Evolutionary conservation across 371 early-diverging fungal species (phyloP), one percentile per base, ranked within the genome.

Genomic region (Lichtheimia hyalospora): DNA sequence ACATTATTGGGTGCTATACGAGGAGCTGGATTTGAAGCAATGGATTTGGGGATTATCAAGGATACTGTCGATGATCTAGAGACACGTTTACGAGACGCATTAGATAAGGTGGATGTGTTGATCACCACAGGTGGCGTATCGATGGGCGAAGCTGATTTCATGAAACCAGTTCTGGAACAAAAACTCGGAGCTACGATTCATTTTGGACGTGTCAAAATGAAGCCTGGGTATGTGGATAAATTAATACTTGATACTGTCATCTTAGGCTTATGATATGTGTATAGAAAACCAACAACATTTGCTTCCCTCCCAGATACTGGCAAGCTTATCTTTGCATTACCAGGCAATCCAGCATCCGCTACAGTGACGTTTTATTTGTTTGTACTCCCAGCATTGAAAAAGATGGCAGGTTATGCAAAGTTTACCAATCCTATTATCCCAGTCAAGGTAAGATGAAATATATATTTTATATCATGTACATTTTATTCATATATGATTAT

Each of bases 341-440:
- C 97, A 0, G 97, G 97, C 0, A 97, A 97, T 67, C 96, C 96
- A 7, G 95, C 92, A 0, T 95, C 96, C 25, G 95, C 95, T 1
- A 72, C 85, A 24, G 96, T 96, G 0, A 90, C 92, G 0, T 94
- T 92, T 68, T 84, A 93, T 61, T 69, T 97, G 48, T 95, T 96
- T 82, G 95, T 91, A 0, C 70, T 94, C 3, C 96, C 97, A 0
- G 88, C 91, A 12, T 71, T 96, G 12, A 83, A 90, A 14, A 85
- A 84, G 49, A 75, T 96, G 73, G 80, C 91, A 12, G 94, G 94
- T 0, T 74, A 74, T 59, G 59, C 63, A 7, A 60, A 64, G 14
- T 74, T 73, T 23, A 65, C 70, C 49, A 73, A 77, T 58, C 76
- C 83, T 0, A 66, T 60, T 5, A 54, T 94, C 28, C 75, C 81